These are phyloP conservation scores for Tephrocybe sp. DNA, from an alignment of 768 basidiomycete genomes.

Conservation along the genomic window DNA sequence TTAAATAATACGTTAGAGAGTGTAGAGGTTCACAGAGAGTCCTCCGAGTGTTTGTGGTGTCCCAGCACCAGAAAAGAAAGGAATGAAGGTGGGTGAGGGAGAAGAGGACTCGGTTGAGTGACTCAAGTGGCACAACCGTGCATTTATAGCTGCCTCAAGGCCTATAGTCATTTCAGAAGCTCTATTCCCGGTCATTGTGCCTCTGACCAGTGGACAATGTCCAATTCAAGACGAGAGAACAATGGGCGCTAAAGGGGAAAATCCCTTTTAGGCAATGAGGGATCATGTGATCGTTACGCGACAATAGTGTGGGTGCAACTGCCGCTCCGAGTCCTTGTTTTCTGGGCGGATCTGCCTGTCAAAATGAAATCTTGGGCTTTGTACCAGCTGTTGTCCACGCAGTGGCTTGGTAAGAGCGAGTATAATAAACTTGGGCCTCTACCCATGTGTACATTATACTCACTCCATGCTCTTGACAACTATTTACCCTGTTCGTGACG, in stretches of 20 bases:
- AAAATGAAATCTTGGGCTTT: neutral
- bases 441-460: neutral
- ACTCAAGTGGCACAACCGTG: conserved; percentile 1
- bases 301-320: conserved; percentile 13
- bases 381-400: neutral
- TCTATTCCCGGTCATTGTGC: conserved; percentile 15
- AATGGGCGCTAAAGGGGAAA: conserved; percentile 13
- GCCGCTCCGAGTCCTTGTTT: conserved; percentile 3
- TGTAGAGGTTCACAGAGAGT: conserved; percentile 9
- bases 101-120: conserved; percentile 3
- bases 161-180: conserved; percentile 6
- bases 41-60: conserved; percentile 22
- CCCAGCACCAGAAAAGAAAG: conserved; percentile 32
- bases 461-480: too few species aligned
- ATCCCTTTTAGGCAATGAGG: conserved; percentile 1
- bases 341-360: neutral
- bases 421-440: conserved; percentile 8
- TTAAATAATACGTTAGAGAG: conserved; percentile 13
- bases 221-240: conserved; percentile 14
- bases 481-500: neutral
- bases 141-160: conserved; percentile 13
- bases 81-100: conserved; percentile 11
- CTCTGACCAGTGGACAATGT: conserved; percentile 7
- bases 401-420: too few species aligned
- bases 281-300: conserved; percentile 12